These are phyloP conservation scores for Cydonia oblonga DNA, from an alignment of 331 rosid species.

Conservation along the genomic window DNA sequence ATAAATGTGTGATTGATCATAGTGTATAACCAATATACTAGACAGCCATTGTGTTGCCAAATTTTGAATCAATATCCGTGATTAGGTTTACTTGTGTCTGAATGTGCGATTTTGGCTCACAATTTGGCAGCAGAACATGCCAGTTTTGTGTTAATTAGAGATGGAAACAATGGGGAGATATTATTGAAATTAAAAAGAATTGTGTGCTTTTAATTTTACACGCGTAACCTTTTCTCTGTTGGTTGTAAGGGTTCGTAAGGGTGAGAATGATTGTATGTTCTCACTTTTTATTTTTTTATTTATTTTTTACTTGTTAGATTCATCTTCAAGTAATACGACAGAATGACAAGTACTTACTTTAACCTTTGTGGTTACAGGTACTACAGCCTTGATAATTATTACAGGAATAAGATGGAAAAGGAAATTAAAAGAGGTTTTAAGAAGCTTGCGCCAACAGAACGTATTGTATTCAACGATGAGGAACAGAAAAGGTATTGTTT, in stretches of 20 bases:
- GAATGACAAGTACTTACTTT: background rate
- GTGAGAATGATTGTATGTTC: background rate
- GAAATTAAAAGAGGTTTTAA: constrained; percentile 53
- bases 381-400: constrained; percentile 77
- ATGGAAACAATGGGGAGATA: background rate
- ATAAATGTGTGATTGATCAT: too few species aligned
- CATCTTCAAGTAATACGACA: background rate
- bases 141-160: background rate
- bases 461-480: constrained; percentile 82
- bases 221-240: background rate
- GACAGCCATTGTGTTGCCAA: background rate
- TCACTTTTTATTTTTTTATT: background rate
- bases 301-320: background rate
- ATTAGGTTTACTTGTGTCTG: background rate
- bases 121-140: background rate
- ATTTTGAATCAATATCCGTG: background rate
- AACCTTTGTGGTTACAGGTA: constrained; percentile 46
- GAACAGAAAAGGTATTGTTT: constrained; percentile 67
- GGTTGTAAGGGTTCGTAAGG: background rate
- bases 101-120: background rate
- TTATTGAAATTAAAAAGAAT: background rate
- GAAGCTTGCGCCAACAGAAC: constrained; percentile 44
- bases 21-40: background rate
- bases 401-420: constrained; percentile 57
- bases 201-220: background rate